Base-by-base conservation (phyloP, 2,329 filamentous ascomycete species). In the Chaetomium strumarium region DNA sequence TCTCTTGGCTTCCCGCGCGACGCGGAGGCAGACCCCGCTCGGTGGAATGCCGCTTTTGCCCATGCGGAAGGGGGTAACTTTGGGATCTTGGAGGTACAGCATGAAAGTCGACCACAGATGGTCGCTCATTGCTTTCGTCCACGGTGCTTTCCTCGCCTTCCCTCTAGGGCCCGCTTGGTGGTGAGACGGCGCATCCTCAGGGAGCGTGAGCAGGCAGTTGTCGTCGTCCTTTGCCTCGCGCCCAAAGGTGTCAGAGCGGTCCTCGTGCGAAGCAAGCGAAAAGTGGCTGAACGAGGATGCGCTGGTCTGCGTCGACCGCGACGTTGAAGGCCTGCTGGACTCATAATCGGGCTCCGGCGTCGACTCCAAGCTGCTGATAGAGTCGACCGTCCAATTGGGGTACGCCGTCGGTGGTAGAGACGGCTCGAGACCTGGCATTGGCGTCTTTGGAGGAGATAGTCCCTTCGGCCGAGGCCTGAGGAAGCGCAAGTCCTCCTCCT, bases 51-150 rank as follows among this genome's bases (percentile, higher is more conserved):
- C 76, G 62, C 79, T 82, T 61, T 81, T 83, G 55, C 81, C 78
- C 51, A 84, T 74, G 47, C 80, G 76, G 56, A 86, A 81, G 0
- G 83, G 83, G 1, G 83, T 86, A 2, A 85, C 81, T 45, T 80
- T 81, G 42, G 83, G 82, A 59, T 86, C 83, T 63, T 84, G 79
- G 38, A 86, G 69, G 60, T 86, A 86, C 48, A 83, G 70, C 53
- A 78, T 69, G 62, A 85, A 86, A 1, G 79, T 84, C 5, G 78
- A 75, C 83, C 83, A 86, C 10, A 86, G 67, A 60, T 86, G 83
- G 12, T 78, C 71, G 67, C 74, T 81, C 80, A 86, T 85, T 16
- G 79, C 75, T 55, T 77, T 78, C 5, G 81, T 84, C 83, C 83
- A 86, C 0, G 75, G 76, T 1, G 78, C 78, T 63, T 77, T 81